Base-by-base conservation (phyloP, 2,329 filamentous ascomycete genomes). In the Didymella sp. region DNA sequence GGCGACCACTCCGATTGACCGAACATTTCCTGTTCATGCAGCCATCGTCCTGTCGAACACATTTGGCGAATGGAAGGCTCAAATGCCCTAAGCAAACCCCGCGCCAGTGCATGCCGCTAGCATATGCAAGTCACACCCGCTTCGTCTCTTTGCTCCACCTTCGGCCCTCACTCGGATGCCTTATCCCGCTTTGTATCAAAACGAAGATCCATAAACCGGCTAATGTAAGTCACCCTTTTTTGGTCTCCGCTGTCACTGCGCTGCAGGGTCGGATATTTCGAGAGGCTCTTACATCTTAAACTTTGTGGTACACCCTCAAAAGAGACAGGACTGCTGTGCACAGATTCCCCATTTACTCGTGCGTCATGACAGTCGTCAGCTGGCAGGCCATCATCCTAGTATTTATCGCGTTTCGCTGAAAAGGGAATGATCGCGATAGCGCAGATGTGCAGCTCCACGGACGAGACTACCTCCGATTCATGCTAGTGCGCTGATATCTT, bases 61-160 rank as follows among this genome's bases (percentile, higher is more conserved):
- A 40, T 56, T 43, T 59, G 51, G 58, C 72, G 66, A 73, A 73
- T 70, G 42, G 61, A 43, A 60, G 46, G 37, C 43, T 17, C 46
- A 53, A 35, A 45, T 46, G 48, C 47, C 45, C 60, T 49, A 63
- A 62, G 59, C 60, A 62, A 68, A 70, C 70, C 54, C 69, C 69
- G 67, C 73, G 59, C 63, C 54, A 61, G 56, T 56, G 51, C 61
- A 62, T 61, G 63, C 61, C 67, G 67, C 71, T 73, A 73, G 64
- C 57, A 61, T 66, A 68, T 75, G 72, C 72, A 75, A 73, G 72
- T 73, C 72, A 75, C 70, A 70, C 64, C 62, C 49, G 54, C 54
- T 57, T 57, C 54, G 54, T 67, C 59, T 57, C 51, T 56, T 27
- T 57, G 42, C 58, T 65, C 66, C 66, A 63, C 64, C 61, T 63